Percentiles rank a stretch among this genome's conserved stretches.
These are phyloP conservation scores for Wickerhamomyces alni DNA, from an alignment of 805 yeast genomes.

Conservation along the genomic window DNA sequence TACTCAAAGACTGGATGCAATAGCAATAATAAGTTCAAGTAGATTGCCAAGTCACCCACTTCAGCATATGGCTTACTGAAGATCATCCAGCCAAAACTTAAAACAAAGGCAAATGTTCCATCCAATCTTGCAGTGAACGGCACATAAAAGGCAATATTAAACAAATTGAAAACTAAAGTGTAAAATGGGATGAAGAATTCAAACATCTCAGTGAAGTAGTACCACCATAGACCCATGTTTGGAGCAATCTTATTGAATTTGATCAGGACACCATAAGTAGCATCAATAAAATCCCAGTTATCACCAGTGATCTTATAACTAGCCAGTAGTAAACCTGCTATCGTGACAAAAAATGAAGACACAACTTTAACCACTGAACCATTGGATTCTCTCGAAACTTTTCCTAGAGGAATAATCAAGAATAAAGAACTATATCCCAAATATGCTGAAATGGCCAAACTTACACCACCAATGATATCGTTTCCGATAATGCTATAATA, in stretches of 20 bases:
- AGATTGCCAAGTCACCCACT: constrained; percentile 65
- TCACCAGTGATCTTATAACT: constrained; percentile 37
- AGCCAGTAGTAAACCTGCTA: constrained; percentile 25
- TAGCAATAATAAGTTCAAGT: constrained; percentile 40
- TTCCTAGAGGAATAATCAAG: constrained; percentile 52
- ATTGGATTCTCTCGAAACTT: constrained; percentile 11
- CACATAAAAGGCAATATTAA: constrained; percentile 54
- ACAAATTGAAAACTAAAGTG: constrained; percentile 76
- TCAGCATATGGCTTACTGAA: constrained; percentile 84
- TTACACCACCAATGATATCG: constrained; percentile 38
- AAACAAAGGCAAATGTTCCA: constrained; percentile 51
- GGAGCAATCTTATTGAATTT: constrained; percentile 72
- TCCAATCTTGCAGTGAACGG: constrained; percentile 76
- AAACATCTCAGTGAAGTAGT: constrained; percentile 92
- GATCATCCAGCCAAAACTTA: constrained; percentile 45
- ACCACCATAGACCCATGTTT: constrained; percentile 98
- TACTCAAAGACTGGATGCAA: constrained; percentile 41
- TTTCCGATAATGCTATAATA: constrained; percentile 38
- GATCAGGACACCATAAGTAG: constrained; percentile 53
- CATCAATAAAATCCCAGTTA: constrained; percentile 38
- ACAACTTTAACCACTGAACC: constrained; percentile 22
- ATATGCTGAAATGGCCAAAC: constrained; percentile 59
- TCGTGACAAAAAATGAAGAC: constrained; percentile 20
- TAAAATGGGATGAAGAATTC: constrained; percentile 82
- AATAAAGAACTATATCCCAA: constrained; percentile 58